Percentiles rank a stretch among this genome's conserved stretches.
phyloP scores from a whole-genome alignment of 495 filamentous ascomycete species.

The Amphirosellinia nigrospora region DNA sequence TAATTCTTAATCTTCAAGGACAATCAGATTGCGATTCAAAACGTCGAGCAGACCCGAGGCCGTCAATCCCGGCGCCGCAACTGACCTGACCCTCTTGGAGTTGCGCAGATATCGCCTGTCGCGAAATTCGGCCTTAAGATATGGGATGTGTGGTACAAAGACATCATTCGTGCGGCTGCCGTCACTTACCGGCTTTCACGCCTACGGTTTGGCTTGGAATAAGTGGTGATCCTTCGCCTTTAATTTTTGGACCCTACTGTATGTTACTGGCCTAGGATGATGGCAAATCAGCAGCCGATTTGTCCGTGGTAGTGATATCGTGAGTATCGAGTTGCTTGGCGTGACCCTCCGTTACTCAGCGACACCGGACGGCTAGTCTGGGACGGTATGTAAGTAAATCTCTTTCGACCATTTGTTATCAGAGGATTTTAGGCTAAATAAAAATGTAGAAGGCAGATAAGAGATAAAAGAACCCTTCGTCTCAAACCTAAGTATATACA shows the following conservation, averaged over 20 bases:
- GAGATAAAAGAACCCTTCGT: not conserved
- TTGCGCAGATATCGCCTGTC: not conserved
- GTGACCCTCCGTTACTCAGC: conserved; percentile 11
- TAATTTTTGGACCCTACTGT: not conserved
- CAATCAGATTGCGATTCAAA: no score
- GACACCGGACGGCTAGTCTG: conserved; percentile 2
- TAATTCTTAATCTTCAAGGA: no score
- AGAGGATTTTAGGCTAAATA: conserved; percentile 6
- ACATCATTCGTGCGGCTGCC: conserved; percentile 7
- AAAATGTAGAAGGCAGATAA: not conserved
- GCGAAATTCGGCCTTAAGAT: not conserved
- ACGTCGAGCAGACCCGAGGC: no score
- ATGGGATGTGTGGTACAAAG: not conserved
- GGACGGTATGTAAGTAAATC: not conserved
- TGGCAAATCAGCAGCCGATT: not conserved
- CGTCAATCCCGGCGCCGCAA: not conserved
- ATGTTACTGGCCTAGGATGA: not conserved
- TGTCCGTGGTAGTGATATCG: not conserved
- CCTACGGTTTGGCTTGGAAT: not conserved
- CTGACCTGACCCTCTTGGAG: not conserved
- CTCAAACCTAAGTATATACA: no score
- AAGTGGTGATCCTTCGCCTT: not conserved
- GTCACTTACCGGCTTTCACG: not conserved
- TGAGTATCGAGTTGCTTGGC: conserved; percentile 13
- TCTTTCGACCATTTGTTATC: not conserved